Evolutionary conservation across 805 yeast genomes (phyloP).

Genomic region (Pichia phayaonensis): DNA sequence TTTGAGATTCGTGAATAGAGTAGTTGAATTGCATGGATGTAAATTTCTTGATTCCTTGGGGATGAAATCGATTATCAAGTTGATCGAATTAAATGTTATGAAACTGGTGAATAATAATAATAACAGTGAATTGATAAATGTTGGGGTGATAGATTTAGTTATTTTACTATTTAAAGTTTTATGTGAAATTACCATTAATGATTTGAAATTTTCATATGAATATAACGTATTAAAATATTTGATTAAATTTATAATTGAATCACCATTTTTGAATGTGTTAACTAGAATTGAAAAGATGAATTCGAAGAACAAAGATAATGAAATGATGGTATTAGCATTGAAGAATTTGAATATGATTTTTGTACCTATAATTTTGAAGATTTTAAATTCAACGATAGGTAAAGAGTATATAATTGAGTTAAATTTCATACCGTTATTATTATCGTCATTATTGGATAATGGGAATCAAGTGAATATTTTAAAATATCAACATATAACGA

Average conservation of each 20-base stretch:
- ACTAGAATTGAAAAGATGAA: not conserved
- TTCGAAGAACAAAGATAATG: not conserved
- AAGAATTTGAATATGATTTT: slow-evolving; percentile 5
- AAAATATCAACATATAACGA: slow-evolving; percentile 52
- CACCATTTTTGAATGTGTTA: slow-evolving; percentile 6
- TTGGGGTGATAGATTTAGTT: not conserved
- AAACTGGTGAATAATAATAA: not conserved
- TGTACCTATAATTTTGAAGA: slow-evolving; percentile 31
- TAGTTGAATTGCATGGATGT: slow-evolving; percentile 5
- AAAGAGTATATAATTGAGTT: slow-evolving; percentile 51
- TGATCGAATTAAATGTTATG: not conserved
- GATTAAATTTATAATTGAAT: slow-evolving; percentile 8
- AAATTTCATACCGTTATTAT: slow-evolving; percentile 51
- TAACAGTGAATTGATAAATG: not conserved
- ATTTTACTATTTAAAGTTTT: slow-evolving; percentile 1
- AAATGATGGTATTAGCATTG: not conserved
- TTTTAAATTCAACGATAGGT: slow-evolving; percentile 51
- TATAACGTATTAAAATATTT: slow-evolving; percentile 6
- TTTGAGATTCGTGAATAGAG: slow-evolving; percentile 6
- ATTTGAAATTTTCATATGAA: slow-evolving; percentile 3
- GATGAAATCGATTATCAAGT: not conserved
- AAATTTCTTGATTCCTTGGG: slow-evolving; percentile 1
- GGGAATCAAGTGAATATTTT: slow-evolving; percentile 40
- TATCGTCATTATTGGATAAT: slow-evolving; percentile 62
- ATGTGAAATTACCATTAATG: slow-evolving; percentile 7